Base-by-base conservation (phyloP, 495 filamentous ascomycete genomes). In the Thermothielavioides terrestris region DNA sequence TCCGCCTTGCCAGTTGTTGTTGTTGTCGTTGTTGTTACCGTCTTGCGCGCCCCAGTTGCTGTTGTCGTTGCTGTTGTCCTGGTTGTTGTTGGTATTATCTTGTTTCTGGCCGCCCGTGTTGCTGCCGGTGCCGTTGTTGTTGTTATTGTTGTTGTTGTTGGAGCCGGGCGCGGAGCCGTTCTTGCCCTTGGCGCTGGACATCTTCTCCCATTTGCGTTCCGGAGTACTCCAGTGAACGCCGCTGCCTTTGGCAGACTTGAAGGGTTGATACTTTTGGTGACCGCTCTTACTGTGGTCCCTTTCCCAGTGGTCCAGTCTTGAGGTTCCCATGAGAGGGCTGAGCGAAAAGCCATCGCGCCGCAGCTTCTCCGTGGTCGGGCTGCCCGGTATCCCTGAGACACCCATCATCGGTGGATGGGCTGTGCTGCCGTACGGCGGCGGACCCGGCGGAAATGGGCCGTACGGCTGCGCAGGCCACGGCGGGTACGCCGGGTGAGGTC, bases 1-100 rank as follows among this genome's bases (percentile, higher is more conserved):
- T 10, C 34, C 15, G 32, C n/a, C 12, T 21, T 3, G 6, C 41
- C 41, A 31, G 26, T 12, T 40, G 36, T 36, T 28, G 17, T 53
- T 44, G 34, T 53, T 55, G 47, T 31, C 53, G 23, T 48, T 50
- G 21, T 30, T 35, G 28, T 18, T 44, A 12, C 44, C 38, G 32
- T 44, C 32, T n/a, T 51, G 32, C 5, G 20, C 34, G 14, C 38
- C 35, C 17, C 35, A 26, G 32, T 27, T 41, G 32, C 28, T 46
- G 31, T 30, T 52, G 26, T 18, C 28, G 20, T 48, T 43, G 47
- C 32, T 38, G 25, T 36, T 23, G 21, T 46, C 17, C 14, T 20
- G 6, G 34, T 42, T 45, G 40, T 30, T 45, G 32, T 15, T 18
- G 20, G 3, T 4, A 27, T 22, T 22, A 17, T 27, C 6, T 42